These are phyloP conservation scores for Psilocybe sp. DNA, from an alignment of 768 basidiomycete species.

Conservation along the genomic window DNA sequence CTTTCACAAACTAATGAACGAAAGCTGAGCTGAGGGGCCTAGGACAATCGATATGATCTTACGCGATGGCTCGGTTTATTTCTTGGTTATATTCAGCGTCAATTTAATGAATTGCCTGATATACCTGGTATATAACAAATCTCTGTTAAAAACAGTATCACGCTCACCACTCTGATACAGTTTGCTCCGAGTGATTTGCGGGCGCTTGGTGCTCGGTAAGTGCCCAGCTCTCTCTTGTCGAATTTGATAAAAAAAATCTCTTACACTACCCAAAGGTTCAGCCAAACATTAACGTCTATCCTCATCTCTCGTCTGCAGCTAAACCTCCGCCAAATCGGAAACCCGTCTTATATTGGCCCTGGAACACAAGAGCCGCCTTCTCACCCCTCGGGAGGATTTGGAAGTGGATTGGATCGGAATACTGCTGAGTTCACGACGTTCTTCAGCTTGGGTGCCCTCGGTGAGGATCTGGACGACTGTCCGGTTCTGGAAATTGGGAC, in stretches of 20 bases:
- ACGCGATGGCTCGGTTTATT: constrained; percentile 21
- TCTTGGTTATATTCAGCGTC: constrained; percentile 18
- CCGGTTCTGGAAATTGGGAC: too few species aligned
- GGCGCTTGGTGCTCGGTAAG: constrained; percentile 20
- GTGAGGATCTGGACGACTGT: too few species aligned
- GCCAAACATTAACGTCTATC: constrained; percentile 20
- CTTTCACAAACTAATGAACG: neutral
- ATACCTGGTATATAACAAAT: constrained; percentile 9
- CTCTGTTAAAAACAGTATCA: neutral
- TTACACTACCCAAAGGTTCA: constrained; percentile 12
- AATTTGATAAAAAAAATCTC: neutral
- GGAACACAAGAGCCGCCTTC: too few species aligned
- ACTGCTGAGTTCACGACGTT: too few species aligned
- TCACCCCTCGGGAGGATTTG: too few species aligned
- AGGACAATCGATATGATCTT: constrained; percentile 18
- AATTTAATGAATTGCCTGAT: constrained; percentile 23
- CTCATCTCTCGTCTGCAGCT: constrained; percentile 21
- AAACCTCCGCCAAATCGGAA: constrained; percentile 11
- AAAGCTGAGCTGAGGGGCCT: neutral
- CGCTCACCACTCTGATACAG: constrained; percentile 1
- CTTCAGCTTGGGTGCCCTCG: too few species aligned
- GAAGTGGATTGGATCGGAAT: too few species aligned
- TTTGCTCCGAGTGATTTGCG: constrained; percentile 17
- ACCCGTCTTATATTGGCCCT: too few species aligned
- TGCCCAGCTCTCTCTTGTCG: too few species aligned